These are phyloP conservation scores for Amaranthus hypochondriacus DNA, from an alignment of 148 eudicot species.

Conservation along the genomic window DNA sequence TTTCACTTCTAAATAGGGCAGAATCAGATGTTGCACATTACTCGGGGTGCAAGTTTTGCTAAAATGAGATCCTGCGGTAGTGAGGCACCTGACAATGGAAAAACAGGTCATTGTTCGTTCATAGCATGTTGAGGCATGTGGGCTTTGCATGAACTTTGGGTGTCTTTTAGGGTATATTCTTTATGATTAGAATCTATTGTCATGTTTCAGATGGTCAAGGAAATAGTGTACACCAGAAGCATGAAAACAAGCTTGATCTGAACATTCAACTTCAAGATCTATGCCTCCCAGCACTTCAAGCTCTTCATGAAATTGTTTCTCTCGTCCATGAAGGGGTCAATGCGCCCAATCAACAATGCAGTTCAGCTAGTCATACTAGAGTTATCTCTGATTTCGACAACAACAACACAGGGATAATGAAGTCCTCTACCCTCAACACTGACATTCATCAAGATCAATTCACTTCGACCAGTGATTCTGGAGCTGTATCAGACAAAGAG, in stretches of 20 bases:
- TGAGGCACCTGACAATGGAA: constrained; percentile 30
- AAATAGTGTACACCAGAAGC: constrained; percentile 19
- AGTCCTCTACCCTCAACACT: constrained; percentile 19
- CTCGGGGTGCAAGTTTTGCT: constrained; percentile 25
- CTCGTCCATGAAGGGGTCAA: constrained; percentile 66
- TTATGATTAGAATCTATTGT: too few relatives aligned
- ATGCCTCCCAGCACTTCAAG: constrained; percentile 45
- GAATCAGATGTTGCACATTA: constrained; percentile 54
- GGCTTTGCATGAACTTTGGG: background rate
- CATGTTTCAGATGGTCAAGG: constrained; percentile 31
- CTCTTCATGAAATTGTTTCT: constrained; percentile 68
- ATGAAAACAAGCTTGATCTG: constrained; percentile 29
- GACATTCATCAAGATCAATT: constrained; percentile 32
- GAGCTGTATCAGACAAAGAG: constrained; percentile 32
- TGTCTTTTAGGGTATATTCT: background rate
- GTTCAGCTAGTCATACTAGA: constrained; percentile 32
- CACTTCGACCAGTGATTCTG: constrained; percentile 30
- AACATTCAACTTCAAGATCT: constrained; percentile 51
- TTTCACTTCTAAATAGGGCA: constrained; percentile 48
- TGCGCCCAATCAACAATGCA: constrained; percentile 28
- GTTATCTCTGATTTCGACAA: constrained; percentile 32
- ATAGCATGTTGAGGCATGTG: background rate
- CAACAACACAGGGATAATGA: constrained; percentile 9
- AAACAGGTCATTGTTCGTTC: constrained; percentile 40
- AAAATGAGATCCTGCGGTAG: constrained; percentile 12